phyloP scores from a whole-genome alignment of 352 stramenopile species.

The Globisporangium perplexum region DNA sequence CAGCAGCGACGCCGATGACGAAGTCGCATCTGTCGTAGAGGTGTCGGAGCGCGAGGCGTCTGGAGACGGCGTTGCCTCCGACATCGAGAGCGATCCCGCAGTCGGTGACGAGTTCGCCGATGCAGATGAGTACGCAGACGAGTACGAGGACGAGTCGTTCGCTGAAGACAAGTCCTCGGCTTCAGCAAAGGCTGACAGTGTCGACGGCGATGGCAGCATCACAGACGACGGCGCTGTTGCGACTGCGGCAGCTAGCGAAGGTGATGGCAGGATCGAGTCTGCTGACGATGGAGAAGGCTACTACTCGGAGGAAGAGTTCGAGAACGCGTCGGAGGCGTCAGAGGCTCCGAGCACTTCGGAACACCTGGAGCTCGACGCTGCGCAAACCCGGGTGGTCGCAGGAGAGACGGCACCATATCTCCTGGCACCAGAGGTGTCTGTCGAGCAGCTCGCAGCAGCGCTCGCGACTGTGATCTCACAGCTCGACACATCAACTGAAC shows the following conservation, averaged over 20 bases:
- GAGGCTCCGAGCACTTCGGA: not conserved
- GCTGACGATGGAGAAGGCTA: not conserved
- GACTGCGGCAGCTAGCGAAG: not conserved
- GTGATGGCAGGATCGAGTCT: not conserved
- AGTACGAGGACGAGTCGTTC: constrained; percentile 49
- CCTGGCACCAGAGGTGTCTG: not conserved
- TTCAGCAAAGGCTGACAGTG: constrained; percentile 6
- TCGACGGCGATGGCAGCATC: not conserved
- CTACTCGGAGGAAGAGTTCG: constrained; percentile 37
- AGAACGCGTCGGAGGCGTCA: constrained; percentile 16
- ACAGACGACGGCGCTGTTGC: not conserved
- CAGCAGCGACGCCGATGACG: not conserved
- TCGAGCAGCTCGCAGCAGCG: constrained; percentile 9
- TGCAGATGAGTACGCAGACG: constrained; percentile 21
- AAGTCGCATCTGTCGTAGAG: constrained; percentile 8
- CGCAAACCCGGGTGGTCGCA: not conserved
- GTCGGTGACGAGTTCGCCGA: not conserved
- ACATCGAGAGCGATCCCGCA: constrained; percentile 11
- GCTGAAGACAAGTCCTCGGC: constrained; percentile 20
- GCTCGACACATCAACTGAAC: not conserved
- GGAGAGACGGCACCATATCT: no score
- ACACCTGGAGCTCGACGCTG: not conserved
- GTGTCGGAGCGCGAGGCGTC: not conserved
- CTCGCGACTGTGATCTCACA: constrained; percentile 1
- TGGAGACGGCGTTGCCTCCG: constrained; percentile 1